Base-by-base conservation (phyloP, 345 rosid genomes). In the Melaleuca quinquenervia region DNA sequence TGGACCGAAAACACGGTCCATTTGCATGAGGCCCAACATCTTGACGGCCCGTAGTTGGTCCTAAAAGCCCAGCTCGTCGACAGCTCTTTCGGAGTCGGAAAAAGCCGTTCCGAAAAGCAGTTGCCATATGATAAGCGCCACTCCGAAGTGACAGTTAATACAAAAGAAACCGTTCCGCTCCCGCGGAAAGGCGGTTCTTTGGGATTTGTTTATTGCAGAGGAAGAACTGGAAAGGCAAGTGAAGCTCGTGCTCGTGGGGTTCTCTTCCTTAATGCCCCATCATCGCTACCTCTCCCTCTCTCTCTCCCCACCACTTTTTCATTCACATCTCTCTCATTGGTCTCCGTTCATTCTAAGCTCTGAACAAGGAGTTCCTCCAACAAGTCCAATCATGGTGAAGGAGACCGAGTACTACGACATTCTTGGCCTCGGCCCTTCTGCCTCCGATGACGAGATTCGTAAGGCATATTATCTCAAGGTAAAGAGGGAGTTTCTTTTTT, bases 401-500 rank as follows among this genome's bases (percentile, higher is more conserved):
- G 96, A 94, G 89, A 92, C 95, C 13, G 94, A 94, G 90, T 94
- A 86, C 86, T 94, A 94, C 85, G 94, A 94, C 75, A 92, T 94
- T 92, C 96, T 94, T 45, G 94, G 94, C 24, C 89, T 93, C 13
- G 53, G 11, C 84, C 92, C 94, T 53, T 89, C 91, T 11, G 96
- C 94, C 87, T 93, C 96, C 0, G 96, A 92, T 56, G 93, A 90
- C n/a, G 95, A 92, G 86, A 94, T 93, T 91, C 96, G 96, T 70
- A 94, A 90, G 85, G 94, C 95, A 85, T 94, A 93, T 62, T 94
- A 92, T 88, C 91, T 93, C n/a, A 93, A 94, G 97, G 96, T 93
- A 32, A 32, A 9, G 5, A 20, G 80, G 80, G 7, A 0, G 26
- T 70, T 70, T 32, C 64, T 27, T 27, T 51, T 41, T 27, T 15